Evolutionary conservation across 2,329 filamentous ascomycete species (phyloP).

Genomic region (Botrytis cinerea): DNA sequence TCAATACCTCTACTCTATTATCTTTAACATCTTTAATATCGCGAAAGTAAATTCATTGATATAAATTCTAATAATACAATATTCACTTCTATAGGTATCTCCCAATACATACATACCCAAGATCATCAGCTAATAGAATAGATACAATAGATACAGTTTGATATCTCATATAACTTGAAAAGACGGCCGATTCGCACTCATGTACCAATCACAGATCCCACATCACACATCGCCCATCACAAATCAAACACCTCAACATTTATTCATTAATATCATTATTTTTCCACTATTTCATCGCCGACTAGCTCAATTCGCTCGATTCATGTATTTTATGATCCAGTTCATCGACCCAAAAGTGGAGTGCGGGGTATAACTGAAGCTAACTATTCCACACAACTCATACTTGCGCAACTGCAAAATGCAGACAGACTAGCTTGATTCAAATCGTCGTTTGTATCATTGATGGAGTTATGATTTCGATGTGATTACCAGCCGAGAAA

Average conservation of each 20-base stretch:
- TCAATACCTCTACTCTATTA: too few relatives aligned
- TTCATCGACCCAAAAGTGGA: constrained; percentile 5
- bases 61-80: too few relatives aligned
- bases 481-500: background rate
- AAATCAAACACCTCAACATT: background rate
- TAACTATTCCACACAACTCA: background rate
- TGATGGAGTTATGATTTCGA: background rate
- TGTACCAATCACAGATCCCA: background rate
- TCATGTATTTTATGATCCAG: background rate
- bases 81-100: background rate
- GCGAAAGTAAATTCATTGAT: too few relatives aligned
- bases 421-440: background rate
- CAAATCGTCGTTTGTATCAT: background rate
- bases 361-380: background rate
- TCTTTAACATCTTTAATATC: too few relatives aligned
- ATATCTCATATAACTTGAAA: background rate
- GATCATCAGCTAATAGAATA: background rate
- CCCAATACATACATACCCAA: background rate
- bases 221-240: background rate
- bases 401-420: background rate
- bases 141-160: background rate
- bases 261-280: constrained; percentile 6
- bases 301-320: background rate
- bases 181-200: background rate
- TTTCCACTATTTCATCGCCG: background rate